phyloP scores from a whole-genome alignment of 257 asterid species.

The Solanum pinnatisectum region DNA sequence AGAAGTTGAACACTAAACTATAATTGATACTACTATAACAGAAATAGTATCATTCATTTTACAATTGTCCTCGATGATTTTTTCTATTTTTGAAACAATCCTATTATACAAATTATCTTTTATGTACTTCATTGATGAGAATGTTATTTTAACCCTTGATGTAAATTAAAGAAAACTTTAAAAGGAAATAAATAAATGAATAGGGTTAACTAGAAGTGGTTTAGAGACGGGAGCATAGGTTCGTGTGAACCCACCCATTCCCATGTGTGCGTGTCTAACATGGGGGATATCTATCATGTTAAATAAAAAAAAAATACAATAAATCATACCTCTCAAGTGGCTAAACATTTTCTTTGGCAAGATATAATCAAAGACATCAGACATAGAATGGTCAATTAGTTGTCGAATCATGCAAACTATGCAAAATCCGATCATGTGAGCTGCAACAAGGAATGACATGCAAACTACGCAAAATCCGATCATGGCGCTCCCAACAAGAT shows the following conservation, averaged over 20 bases:
- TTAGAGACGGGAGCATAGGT: background rate
- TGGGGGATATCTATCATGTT: background rate
- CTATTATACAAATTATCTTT: no score
- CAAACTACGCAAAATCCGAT: conserved; percentile 42
- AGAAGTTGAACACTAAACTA: background rate
- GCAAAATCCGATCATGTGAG: conserved; percentile 27
- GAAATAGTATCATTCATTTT: background rate
- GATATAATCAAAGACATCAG: conserved; percentile 4
- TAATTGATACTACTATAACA: background rate
- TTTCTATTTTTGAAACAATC: background rate
- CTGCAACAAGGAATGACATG: conserved; percentile 18
- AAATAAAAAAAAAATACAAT: background rate
- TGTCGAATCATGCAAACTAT: conserved; percentile 34
- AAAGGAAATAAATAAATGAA: background rate
- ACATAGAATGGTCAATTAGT: conserved; percentile 30
- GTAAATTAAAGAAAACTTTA: background rate
- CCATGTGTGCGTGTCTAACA: background rate
- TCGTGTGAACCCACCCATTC: background rate
- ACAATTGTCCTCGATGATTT: background rate
- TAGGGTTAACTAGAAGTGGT: background rate
- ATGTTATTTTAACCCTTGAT: background rate
- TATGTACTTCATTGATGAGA: background rate
- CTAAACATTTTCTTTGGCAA: conserved; percentile 31
- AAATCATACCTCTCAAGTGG: conserved; percentile 74
- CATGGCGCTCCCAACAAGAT: background rate